phyloP scores from a whole-genome alignment of 345 rosid genomes.

The Hibiscus trionum region DNA sequence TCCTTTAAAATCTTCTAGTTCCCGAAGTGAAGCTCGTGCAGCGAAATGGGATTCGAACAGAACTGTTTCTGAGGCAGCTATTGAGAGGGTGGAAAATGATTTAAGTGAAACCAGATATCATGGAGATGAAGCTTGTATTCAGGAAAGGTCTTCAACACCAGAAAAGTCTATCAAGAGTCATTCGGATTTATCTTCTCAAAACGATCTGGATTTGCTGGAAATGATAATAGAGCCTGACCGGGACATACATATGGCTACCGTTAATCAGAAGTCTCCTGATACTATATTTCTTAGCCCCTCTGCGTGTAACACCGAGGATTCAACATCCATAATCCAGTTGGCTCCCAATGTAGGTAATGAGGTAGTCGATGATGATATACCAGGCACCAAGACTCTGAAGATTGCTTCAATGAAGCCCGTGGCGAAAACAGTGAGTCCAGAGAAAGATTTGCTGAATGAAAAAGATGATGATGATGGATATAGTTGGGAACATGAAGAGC shows the following conservation, averaged over 20 bases:
- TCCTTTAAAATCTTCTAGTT: slow-evolving; percentile 74
- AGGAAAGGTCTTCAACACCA: slow-evolving; percentile 22
- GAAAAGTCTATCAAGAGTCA: slow-evolving; percentile 30
- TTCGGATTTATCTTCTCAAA: slow-evolving; percentile 31
- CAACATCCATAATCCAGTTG: neutral
- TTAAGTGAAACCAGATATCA: slow-evolving; percentile 25
- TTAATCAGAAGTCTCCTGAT: slow-evolving; percentile 33
- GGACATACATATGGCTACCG: slow-evolving; percentile 35
- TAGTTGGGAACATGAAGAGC: slow-evolving; percentile 64
- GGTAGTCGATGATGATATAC: slow-evolving; percentile 30
- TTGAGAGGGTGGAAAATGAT: slow-evolving; percentile 33
- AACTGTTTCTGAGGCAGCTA: slow-evolving; percentile 27
- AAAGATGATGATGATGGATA: slow-evolving; percentile 61
- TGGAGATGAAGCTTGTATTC: slow-evolving; percentile 24
- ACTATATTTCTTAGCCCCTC: slow-evolving; percentile 21
- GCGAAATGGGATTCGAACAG: slow-evolving; percentile 49
- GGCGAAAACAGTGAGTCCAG: slow-evolving; percentile 48
- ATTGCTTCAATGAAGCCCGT: slow-evolving; percentile 30
- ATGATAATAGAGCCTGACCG: slow-evolving; percentile 45
- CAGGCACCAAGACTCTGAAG: slow-evolving; percentile 30
- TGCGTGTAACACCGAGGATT: neutral
- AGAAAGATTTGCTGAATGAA: slow-evolving; percentile 32
- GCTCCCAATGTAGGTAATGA: slow-evolving; percentile 23
- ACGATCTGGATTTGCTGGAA: slow-evolving; percentile 44
- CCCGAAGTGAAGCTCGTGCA: slow-evolving; percentile 38